Percentiles rank a stretch among this genome's conserved stretches.
Conservation (phyloP, 73 alveolate species). For the Breviolum minutum region DNA sequence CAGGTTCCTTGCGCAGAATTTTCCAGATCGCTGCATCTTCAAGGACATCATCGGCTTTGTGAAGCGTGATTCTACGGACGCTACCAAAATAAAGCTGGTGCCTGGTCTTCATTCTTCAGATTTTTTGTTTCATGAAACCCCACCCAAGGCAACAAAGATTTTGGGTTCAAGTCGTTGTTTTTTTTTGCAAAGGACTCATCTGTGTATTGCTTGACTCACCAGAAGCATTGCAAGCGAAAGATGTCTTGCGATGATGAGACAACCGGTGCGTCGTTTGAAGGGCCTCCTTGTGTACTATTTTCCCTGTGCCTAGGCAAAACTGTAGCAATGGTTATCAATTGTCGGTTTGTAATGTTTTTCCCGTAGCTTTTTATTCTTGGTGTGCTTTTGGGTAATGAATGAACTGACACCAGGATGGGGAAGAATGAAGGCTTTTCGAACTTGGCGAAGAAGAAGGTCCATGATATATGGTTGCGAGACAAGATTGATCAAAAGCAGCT, state of each 20-base stretch:
- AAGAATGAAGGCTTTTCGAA: background rate
- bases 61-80: background rate
- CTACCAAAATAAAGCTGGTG: background rate
- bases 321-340: background rate
- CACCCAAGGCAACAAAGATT: no score
- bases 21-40: slow-evolving; percentile 12
- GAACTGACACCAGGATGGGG: slow-evolving; percentile 26
- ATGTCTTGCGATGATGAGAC: no score
- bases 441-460: background rate
- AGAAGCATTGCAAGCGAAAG: background rate
- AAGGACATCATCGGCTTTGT: background rate
- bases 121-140: no score
- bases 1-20: background rate
- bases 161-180: background rate
- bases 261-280: background rate
- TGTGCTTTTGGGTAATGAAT: background rate
- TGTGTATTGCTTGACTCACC: background rate
- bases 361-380: background rate
- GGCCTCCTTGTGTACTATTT: slow-evolving; percentile 23
- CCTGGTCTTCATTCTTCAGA: background rate
- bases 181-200: background rate
- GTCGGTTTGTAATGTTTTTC: background rate
- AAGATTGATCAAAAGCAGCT: background rate
- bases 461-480: slow-evolving; percentile 6
- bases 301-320: background rate